Evolutionary conservation across 176 grass and related monocot genomes (phyloP), one percentile per base, ranked within the genome.

Genomic region (Canna indica): DNA sequence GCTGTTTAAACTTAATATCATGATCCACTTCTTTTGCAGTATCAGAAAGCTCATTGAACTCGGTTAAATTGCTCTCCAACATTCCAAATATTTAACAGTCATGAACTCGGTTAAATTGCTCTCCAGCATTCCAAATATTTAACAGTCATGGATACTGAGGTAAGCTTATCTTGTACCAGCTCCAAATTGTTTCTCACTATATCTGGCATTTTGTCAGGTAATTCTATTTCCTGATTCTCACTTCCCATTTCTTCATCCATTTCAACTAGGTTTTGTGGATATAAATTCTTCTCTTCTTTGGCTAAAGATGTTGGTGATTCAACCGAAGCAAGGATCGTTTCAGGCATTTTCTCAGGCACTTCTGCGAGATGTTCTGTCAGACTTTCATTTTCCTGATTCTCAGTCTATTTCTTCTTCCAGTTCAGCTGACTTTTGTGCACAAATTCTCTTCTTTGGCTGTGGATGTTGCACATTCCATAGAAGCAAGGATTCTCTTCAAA

Each of bases 121-220:
- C n/a, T n/a, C n/a, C n/a, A n/a, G n/a, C n/a, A n/a, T n/a, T n/a
- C n/a, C n/a, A n/a, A 92, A 67, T 87, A 89, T 60, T 79, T 61
- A 33, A 90, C 73, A 41, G 42, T 80, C 14, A 81, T 76, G 65
- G 81, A 71, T 64, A 84, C 74, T 67, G 72, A 69, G 31, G 73
- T 46, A 76, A 88, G 75, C 75, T 88, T 99, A 78, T 84, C 78
- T 64, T 84, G 80, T 64, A 93, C 77, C 75, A 78, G 63, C 65
- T 81, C 80, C 80, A 99, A 80, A 75, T 99, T 99, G 48, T 38
- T 50, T 36, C 64, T 77, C 44, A 90, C 88, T 73, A 81, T 41
- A 67, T 85, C 77, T 45, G 86, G 2, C 26, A 76, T 63, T 81
- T 93, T 82, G 60, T 77, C 56, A 17, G 83, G 83, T 47, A 79